Percentiles rank a stretch among this genome's conserved stretches.
These are phyloP conservation scores for Pulveroboletus frians DNA, from an alignment of 768 basidiomycete species.

Conservation along the genomic window DNA sequence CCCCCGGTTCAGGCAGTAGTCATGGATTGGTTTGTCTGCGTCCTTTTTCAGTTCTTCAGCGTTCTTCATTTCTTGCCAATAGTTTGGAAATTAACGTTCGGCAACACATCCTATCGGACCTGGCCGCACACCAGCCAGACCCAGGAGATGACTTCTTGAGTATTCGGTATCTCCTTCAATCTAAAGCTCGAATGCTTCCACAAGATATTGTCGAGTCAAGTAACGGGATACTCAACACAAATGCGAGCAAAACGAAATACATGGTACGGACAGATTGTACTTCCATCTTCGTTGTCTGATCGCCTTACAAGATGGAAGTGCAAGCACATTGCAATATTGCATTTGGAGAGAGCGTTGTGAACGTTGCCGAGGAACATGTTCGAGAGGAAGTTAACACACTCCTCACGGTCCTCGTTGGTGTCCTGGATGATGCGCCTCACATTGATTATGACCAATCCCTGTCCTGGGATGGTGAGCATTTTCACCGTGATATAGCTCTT, in stretches of 20 bases:
- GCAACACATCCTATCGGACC: slow-evolving; percentile 69
- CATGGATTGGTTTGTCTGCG: slow-evolving; percentile 48
- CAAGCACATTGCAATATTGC: slow-evolving; percentile 77
- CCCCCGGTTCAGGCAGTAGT: not conserved
- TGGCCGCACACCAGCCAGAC: slow-evolving; percentile 54
- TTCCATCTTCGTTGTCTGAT: not conserved
- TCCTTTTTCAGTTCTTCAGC: not conserved
- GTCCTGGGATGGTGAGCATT: slow-evolving; percentile 67
- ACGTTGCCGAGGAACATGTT: slow-evolving; percentile 53
- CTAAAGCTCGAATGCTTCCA: slow-evolving; percentile 49
- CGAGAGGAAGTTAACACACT: slow-evolving; percentile 46
- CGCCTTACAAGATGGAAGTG: slow-evolving; percentile 51
- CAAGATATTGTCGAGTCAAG: slow-evolving; percentile 9
- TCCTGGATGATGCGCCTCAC: slow-evolving; percentile 67
- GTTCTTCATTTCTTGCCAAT: not conserved
- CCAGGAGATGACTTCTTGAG: slow-evolving; percentile 42
- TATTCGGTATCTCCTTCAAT: slow-evolving; percentile 54
- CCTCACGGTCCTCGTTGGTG: slow-evolving; percentile 56
- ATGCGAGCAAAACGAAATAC: slow-evolving; percentile 33
- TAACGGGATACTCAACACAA: slow-evolving; percentile 20
- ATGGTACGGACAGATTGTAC: slow-evolving; percentile 45
- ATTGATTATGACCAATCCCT: slow-evolving; percentile 75
- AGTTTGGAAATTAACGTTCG: slow-evolving; percentile 79
- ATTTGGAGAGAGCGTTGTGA: slow-evolving; percentile 72
- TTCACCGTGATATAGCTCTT: not conserved